These are phyloP conservation scores for Metarhizium brunneum DNA, from an alignment of 2,329 filamentous ascomycete species.

Conservation along the genomic window DNA sequence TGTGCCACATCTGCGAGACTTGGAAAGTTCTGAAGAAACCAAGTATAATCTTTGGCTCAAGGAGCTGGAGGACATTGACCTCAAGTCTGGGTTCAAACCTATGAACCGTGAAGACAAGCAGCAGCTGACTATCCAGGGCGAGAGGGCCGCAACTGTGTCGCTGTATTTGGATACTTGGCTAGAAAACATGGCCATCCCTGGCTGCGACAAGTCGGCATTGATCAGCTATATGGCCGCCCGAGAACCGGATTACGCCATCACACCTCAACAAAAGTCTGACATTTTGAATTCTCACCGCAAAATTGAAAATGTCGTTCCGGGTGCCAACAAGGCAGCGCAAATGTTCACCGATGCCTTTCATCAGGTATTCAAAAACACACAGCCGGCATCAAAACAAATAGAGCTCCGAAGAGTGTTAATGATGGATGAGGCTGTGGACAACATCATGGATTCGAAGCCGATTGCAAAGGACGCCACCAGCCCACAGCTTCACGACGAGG, in stretches of 20 bases:
- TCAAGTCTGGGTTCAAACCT: slow-evolving; percentile 46
- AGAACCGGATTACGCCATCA: slow-evolving; percentile 37
- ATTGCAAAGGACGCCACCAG: slow-evolving; percentile 35
- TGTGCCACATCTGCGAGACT: slow-evolving; percentile 48
- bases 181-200: slow-evolving; percentile 36
- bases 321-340: slow-evolving; percentile 32
- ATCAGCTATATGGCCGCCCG: slow-evolving; percentile 44
- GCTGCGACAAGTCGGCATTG: slow-evolving; percentile 41
- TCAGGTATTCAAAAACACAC: slow-evolving; percentile 35
- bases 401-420: slow-evolving; percentile 42
- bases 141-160: slow-evolving; percentile 41
- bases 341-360: slow-evolving; percentile 50
- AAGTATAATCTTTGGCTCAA: slow-evolving; percentile 48
- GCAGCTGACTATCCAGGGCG: slow-evolving; percentile 37
- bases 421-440: slow-evolving; percentile 44
- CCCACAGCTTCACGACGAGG: slow-evolving; percentile 24
- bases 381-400: slow-evolving; percentile 28
- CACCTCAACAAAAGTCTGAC: slow-evolving; percentile 44
- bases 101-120: slow-evolving; percentile 43
- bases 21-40: slow-evolving; percentile 46
- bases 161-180: slow-evolving; percentile 48
- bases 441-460: slow-evolving; percentile 43
- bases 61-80: slow-evolving; percentile 48
- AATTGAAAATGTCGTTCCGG: slow-evolving; percentile 27
- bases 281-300: slow-evolving; percentile 39